Conservation (phyloP, 2,329 filamentous ascomycete species). For the Periconia macrospinosa region DNA sequence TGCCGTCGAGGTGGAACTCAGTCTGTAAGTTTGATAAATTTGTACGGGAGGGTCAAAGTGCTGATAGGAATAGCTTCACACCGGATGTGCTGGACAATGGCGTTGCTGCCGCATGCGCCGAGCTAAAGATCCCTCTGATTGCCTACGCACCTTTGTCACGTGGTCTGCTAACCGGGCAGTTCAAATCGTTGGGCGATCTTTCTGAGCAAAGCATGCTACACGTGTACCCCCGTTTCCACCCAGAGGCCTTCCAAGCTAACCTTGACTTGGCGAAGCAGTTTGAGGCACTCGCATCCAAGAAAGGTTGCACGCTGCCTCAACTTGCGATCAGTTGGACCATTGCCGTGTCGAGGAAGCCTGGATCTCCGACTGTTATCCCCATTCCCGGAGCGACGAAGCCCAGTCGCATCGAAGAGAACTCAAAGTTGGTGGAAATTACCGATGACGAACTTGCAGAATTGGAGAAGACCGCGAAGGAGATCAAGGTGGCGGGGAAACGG, state of each 20-base stretch:
- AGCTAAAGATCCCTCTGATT: slow-evolving; percentile 69
- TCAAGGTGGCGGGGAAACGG: slow-evolving; percentile 46
- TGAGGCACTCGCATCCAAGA: slow-evolving; percentile 61
- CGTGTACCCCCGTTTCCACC: slow-evolving; percentile 62
- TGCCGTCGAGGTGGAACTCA: slow-evolving; percentile 64
- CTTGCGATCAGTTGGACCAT: slow-evolving; percentile 68
- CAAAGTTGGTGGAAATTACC: slow-evolving; percentile 55
- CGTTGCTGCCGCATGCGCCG: slow-evolving; percentile 58
- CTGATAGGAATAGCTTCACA: slow-evolving; percentile 21
- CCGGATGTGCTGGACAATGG: slow-evolving; percentile 63
- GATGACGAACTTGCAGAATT: slow-evolving; percentile 56
- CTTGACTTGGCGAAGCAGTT: slow-evolving; percentile 63
- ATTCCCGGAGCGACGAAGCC: slow-evolving; percentile 66
- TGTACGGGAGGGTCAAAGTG: not conserved
- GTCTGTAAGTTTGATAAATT: slow-evolving; percentile 47
- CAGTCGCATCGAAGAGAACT: slow-evolving; percentile 64
- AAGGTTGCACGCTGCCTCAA: slow-evolving; percentile 63
- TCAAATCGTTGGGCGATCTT: slow-evolving; percentile 59
- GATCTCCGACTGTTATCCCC: slow-evolving; percentile 63
- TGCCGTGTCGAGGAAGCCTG: slow-evolving; percentile 53
- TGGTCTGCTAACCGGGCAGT: slow-evolving; percentile 52
- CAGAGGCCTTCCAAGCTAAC: slow-evolving; percentile 67
- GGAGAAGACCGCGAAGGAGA: slow-evolving; percentile 53
- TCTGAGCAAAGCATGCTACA: slow-evolving; percentile 57
- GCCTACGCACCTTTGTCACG: slow-evolving; percentile 70